phyloP scores from a whole-genome alignment of 192 early-diverging fungal genomes.

The Blastocladiella britannica region DNA sequence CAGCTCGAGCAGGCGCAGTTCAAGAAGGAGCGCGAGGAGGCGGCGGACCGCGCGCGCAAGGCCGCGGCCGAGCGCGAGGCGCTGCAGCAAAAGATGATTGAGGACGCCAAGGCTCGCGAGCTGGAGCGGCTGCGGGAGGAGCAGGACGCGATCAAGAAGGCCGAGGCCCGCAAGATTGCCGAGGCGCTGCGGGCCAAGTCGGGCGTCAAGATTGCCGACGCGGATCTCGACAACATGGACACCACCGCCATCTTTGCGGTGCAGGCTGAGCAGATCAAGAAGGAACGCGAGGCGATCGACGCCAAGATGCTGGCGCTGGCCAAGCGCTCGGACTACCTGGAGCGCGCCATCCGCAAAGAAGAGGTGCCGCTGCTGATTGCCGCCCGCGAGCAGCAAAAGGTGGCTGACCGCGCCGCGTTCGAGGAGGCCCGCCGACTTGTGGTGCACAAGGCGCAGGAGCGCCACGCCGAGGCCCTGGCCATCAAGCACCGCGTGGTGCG shows the following conservation, averaged over 20 bases:
- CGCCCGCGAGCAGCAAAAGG: constrained; percentile 80
- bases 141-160: constrained; percentile 55
- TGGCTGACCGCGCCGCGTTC: constrained; percentile 57
- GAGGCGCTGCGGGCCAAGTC: constrained; percentile 49
- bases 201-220: constrained; percentile 27
- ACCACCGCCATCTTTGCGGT: constrained; percentile 54
- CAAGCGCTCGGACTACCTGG: constrained; percentile 72
- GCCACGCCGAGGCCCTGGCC: constrained; percentile 48
- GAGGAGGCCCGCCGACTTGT: constrained; percentile 48
- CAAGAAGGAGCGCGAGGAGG: constrained; percentile 66
- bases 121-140: constrained; percentile 52
- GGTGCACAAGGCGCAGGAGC: constrained; percentile 34
- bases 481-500: constrained; percentile 58
- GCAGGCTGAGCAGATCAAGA: constrained; percentile 76
- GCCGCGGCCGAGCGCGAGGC: constrained; percentile 59
- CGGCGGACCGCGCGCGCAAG: constrained; percentile 47
- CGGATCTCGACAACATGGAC: constrained; percentile 68
- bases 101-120: constrained; percentile 69
- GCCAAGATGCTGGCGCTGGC: constrained; percentile 46
- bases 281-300: constrained; percentile 65
- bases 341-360: constrained; percentile 76
- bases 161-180: constrained; percentile 66
- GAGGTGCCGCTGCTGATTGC: constrained; percentile 75
- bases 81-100: constrained; percentile 57
- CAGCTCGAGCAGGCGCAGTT: constrained; percentile 46